A percentile compares a stretch with the other conserved stretches of the same genome.
phyloP scores from a whole-genome alignment of 257 asterid species.

The Capsicum pubescens region DNA sequence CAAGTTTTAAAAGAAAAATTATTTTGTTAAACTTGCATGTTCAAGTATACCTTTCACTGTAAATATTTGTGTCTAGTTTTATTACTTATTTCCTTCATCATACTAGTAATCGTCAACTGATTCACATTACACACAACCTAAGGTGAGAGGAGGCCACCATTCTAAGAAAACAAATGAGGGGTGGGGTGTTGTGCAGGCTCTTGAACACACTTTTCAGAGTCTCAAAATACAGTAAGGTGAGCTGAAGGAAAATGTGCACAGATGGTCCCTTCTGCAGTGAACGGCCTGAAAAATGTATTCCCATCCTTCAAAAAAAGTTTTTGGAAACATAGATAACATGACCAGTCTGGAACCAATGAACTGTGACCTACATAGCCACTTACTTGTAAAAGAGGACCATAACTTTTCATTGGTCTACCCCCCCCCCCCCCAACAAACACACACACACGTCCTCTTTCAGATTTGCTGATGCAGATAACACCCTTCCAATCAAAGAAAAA shows the following conservation, averaged over 20 bases:
- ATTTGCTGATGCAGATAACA: background rate
- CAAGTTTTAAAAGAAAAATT: background rate
- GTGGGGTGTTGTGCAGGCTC: background rate
- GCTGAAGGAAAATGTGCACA: background rate
- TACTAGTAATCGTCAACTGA: background rate
- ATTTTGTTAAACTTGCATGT: background rate
- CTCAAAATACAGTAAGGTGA: conserved; percentile 1
- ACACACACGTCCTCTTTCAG: background rate
- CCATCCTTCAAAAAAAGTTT: background rate
- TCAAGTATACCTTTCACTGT: background rate
- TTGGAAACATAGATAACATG: background rate
- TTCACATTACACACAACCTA: background rate
- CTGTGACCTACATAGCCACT: conserved; percentile 11
- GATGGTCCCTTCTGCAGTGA: background rate
- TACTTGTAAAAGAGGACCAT: background rate
- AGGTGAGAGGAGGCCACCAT: conserved; percentile 8
- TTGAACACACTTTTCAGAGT: background rate
- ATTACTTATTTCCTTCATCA: background rate
- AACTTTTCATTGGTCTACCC: background rate
- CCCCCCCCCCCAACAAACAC: background rate
- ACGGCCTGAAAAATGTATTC: background rate
- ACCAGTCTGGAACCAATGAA: background rate
- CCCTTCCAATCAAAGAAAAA: background rate
- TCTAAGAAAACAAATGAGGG: conserved; percentile 2
- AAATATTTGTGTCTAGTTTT: background rate